Percentiles rank a stretch among this genome's conserved stretches.
phyloP scores from a whole-genome alignment of 768 basidiomycete species.

The Boletus vermiculosoides region DNA sequence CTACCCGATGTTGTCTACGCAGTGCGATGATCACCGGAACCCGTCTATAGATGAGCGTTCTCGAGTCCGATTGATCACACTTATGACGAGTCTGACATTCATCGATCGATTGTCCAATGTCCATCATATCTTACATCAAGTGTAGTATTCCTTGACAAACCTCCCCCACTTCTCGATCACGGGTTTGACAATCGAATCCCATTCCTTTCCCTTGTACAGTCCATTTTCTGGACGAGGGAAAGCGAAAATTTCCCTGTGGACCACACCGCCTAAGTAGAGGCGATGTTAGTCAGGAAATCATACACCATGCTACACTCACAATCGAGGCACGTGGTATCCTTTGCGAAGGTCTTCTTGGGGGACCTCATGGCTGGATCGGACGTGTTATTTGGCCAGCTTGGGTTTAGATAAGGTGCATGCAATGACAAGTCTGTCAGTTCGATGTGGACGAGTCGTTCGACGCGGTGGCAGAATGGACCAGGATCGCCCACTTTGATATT shows the following conservation, averaged over 20 bases:
- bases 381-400: conserved; percentile 42
- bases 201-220: conserved; percentile 61
- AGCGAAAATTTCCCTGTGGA: conserved; percentile 80
- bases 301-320: conserved; percentile 36
- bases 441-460: conserved; percentile 78
- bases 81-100: not conserved
- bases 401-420: conserved; percentile 58
- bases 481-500: conserved; percentile 59
- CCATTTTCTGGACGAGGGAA: conserved; percentile 58
- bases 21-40: too few species aligned
- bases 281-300: conserved; percentile 5
- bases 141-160: conserved; percentile 47
- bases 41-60: too few species aligned
- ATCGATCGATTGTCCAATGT: not conserved
- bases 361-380: conserved; percentile 20
- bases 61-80: too few species aligned
- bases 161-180: conserved; percentile 77
- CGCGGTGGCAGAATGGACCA: conserved; percentile 66
- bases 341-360: conserved; percentile 17
- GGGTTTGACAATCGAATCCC: conserved; percentile 71
- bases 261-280: conserved; percentile 44
- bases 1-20: too few species aligned
- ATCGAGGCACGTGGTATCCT: conserved; percentile 38
- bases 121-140: conserved; percentile 13
- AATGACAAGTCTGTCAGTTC: conserved; percentile 70